Percentiles rank a stretch among this genome's conserved stretches.
Conservation (phyloP, 192 early-diverging fungal species). For the Coemansia sp. region DNA sequence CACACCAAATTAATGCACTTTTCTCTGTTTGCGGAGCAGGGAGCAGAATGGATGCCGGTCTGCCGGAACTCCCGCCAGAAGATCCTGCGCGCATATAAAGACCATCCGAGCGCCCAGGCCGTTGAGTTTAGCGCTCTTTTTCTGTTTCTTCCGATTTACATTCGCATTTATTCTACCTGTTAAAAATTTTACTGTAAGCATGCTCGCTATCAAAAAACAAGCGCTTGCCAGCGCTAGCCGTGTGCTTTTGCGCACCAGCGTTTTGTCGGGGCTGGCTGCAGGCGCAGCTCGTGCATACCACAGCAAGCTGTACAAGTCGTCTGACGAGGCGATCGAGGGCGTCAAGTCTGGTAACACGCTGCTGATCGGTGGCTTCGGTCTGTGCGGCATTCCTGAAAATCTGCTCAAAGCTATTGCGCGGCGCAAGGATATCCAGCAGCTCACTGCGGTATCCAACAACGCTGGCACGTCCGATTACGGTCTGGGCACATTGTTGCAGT, state of each 20-base stretch:
- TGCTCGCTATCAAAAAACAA: constrained; percentile 44
- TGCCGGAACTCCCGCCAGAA: not conserved
- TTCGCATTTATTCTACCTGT: not conserved
- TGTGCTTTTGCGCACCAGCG: constrained; percentile 23
- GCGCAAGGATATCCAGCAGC: constrained; percentile 59
- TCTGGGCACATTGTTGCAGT: constrained; percentile 64
- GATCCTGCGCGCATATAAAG: not conserved
- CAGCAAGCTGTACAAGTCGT: constrained; percentile 61
- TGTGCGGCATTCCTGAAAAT: constrained; percentile 82
- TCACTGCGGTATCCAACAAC: constrained; percentile 78
- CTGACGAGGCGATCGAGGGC: constrained; percentile 62
- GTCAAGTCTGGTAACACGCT: constrained; percentile 61
- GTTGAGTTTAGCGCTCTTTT: not conserved
- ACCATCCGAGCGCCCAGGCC: not conserved
- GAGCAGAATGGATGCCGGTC: not conserved
- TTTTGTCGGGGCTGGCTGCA: constrained; percentile 18
- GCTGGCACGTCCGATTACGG: constrained; percentile 74
- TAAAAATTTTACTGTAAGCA: constrained; percentile 4
- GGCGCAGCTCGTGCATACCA: constrained; percentile 33
- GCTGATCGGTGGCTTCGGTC: constrained; percentile 71
- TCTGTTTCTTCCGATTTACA: constrained; percentile 1
- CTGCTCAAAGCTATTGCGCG: constrained; percentile 65
- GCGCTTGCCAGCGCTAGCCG: constrained; percentile 29
- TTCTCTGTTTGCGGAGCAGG: not conserved
- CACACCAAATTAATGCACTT: not conserved